A percentile compares a stretch with the other conserved stretches of the same genome.
Evolutionary conservation across 331 rosid genomes (phyloP).

Genomic region (Prunus yedoensis): DNA sequence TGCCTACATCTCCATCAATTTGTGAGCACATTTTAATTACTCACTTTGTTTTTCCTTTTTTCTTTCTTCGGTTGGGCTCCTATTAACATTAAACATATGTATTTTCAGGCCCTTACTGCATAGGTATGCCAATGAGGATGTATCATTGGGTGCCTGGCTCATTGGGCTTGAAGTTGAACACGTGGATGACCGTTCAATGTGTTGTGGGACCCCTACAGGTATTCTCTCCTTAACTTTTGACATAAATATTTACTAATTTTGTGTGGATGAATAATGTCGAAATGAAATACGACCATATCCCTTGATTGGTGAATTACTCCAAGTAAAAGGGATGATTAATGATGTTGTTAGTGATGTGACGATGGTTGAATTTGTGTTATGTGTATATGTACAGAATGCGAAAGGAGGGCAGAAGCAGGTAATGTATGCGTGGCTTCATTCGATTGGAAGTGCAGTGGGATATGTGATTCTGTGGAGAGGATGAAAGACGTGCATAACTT

Average conservation of each 20-base stretch:
- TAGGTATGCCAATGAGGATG: conserved; percentile 92
- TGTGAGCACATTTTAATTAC: conserved; percentile 32
- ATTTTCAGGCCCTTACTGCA: conserved; percentile 70
- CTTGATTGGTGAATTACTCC: too few species aligned
- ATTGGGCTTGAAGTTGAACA: conserved; percentile 83
- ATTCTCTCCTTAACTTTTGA: too few species aligned
- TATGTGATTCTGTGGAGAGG: conserved; percentile 72
- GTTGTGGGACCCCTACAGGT: conserved; percentile 86
- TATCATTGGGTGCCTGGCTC: conserved; percentile 83
- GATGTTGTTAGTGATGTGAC: too few species aligned
- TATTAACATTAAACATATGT: neutral
- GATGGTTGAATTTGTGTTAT: neutral
- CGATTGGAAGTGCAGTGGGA: conserved; percentile 98
- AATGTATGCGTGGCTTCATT: conserved; percentile 81
- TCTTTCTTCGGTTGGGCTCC: neutral
- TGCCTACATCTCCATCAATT: conserved; percentile 64
- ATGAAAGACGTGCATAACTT: conserved; percentile 66
- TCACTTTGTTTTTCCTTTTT: neutral
- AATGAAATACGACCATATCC: too few species aligned
- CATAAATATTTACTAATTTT: too few species aligned
- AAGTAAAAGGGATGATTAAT: too few species aligned
- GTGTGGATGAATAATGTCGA: too few species aligned
- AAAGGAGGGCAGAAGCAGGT: conserved; percentile 68
- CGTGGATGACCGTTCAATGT: conserved; percentile 81
- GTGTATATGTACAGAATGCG: conserved; percentile 51